Conservation (phyloP, 2,329 filamentous ascomycete species). For the Rhynchosporium graminicola region DNA sequence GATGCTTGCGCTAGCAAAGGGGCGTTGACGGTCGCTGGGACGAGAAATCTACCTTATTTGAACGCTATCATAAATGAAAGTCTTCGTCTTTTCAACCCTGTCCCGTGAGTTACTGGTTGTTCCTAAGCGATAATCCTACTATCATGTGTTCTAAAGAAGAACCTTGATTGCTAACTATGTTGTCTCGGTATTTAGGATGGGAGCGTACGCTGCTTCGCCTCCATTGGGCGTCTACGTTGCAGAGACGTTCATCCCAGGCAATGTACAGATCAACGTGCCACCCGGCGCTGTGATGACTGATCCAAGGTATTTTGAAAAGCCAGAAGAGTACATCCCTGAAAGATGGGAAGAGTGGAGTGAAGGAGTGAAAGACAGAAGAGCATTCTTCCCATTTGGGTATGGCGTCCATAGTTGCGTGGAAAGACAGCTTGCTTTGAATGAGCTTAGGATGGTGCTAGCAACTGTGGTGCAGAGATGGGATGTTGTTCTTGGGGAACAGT, state of each 20-base stretch:
- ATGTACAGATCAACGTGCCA: slow-evolving; percentile 22
- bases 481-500: slow-evolving; percentile 19
- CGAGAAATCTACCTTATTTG: slow-evolving; percentile 20
- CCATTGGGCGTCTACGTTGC: slow-evolving; percentile 20
- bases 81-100: slow-evolving; percentile 21
- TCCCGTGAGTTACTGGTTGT: slow-evolving; percentile 9
- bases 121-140: background rate
- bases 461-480: slow-evolving; percentile 21
- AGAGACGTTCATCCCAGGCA: slow-evolving; percentile 20
- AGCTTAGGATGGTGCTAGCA: slow-evolving; percentile 22
- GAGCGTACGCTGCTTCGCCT: slow-evolving; percentile 20
- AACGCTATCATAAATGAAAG: slow-evolving; percentile 27
- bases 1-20: slow-evolving; percentile 8
- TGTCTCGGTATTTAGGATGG: background rate
- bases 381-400: slow-evolving; percentile 29
- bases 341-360: slow-evolving; percentile 22
- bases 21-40: slow-evolving; percentile 17
- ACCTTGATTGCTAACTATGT: background rate
- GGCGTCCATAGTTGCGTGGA: slow-evolving; percentile 29
- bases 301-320: slow-evolving; percentile 24
- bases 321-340: slow-evolving; percentile 25
- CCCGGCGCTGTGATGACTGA: slow-evolving; percentile 26
- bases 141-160: background rate
- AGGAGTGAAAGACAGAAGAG: slow-evolving; percentile 22
- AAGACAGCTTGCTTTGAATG: slow-evolving; percentile 27